Base-by-base conservation (phyloP, 129 eudicot species). In the Arctium minus region DNA sequence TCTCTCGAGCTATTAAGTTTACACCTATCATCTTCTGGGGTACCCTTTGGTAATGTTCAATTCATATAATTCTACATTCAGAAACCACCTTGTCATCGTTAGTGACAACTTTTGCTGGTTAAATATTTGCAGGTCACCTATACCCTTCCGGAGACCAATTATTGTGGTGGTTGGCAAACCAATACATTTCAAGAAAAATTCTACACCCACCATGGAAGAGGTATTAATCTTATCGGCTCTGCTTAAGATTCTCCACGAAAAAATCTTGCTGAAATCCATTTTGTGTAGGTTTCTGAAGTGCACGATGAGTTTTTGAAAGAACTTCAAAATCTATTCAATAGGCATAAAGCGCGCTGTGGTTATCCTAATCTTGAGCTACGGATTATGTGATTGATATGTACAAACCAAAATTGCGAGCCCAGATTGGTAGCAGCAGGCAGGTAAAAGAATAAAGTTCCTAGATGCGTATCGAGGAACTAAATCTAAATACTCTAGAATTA, bases 141-240 rank as follows among this genome's bases (percentile, higher is more conserved):
- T 96, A 83, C 99, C 99, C 17, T 82, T 86, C 67, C 84, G 90
- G 38, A 86, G 80, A 53, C 99, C 97, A 8, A 77, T 96, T 89
- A 88, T 91, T 84, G 97, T 96, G 70, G 98, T 96, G 64, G 97
- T 96, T 84, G 99, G 99, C 76, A 90, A 82, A 85, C 98, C 98
- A 1, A 93, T 96, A 79, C 74, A 85, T 77, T 38, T 91, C 50
- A 86, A 86, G 85, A 90, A 84, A 81, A 96, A 88, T 77, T 84
- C 88, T 80, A 81, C 89, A 6, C 99, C 98, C 56, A 86, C 95
- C 46, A 64, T 44, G 48, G 95, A 96, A 77, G 99, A 96, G 99
- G 99, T 96, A 93, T 68, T 8, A 11, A 50, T 40, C 62, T 75
- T 32, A 30, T 8, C 27, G 64, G 18, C 65, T 50, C 22, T 15